These are phyloP conservation scores for Flaveria brownii DNA, from an alignment of 129 eudicot species.

Conservation along the genomic window DNA sequence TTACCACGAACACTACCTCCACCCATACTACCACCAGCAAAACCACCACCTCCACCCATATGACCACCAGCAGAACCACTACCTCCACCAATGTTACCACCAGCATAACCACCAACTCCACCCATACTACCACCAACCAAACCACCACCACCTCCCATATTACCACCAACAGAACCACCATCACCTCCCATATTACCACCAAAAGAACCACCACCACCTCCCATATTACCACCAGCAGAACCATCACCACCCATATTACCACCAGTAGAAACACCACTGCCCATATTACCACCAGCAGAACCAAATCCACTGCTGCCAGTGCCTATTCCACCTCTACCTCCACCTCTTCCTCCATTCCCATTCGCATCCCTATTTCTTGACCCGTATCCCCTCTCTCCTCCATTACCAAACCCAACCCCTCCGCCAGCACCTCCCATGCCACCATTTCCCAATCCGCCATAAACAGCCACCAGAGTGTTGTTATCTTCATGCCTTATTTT, in stretches of 20 bases:
- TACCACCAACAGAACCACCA: conserved; percentile 21
- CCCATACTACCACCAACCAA: conserved; percentile 8
- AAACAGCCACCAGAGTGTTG: conserved; percentile 8
- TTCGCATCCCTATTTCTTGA: conserved; percentile 30
- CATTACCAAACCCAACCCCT: conserved; percentile 27
- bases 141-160: conserved; percentile 28
- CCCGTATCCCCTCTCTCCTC: conserved; percentile 34
- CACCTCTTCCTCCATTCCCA: conserved; percentile 30
- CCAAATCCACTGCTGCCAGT: conserved; percentile 30
- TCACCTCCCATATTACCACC: conserved; percentile 29
- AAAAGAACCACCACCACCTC: conserved; percentile 21
- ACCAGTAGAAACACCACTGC: conserved; percentile 23
- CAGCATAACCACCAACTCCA: background rate
- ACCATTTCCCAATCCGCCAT: conserved; percentile 33
- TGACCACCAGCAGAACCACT: conserved; percentile 17
- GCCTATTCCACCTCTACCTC: conserved; percentile 32
- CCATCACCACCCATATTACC: conserved; percentile 28
- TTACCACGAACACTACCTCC: conserved; percentile 12
- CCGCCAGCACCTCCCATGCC: conserved; percentile 23
- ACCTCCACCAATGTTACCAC: conserved; percentile 23
- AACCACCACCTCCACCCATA: conserved; percentile 11
- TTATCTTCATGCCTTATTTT: background rate
- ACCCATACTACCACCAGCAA: conserved; percentile 19
- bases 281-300: conserved; percentile 22
- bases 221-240: conserved; percentile 15